These are phyloP conservation scores for Biscutella laevigata DNA, from an alignment of 441 rosid species.

Conservation along the genomic window DNA sequence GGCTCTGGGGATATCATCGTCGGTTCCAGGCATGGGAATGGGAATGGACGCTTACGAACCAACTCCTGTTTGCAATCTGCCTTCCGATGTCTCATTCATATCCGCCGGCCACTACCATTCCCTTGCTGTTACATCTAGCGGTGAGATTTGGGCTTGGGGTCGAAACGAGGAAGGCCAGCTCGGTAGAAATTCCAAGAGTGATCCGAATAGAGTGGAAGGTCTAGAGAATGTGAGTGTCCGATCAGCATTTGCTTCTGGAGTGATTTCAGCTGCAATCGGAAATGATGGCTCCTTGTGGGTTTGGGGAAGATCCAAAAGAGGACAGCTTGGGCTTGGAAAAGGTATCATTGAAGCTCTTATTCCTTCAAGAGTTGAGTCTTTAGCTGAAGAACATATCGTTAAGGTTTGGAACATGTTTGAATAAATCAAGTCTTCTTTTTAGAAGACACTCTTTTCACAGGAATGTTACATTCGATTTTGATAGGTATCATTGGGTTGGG, in stretches of 20 bases:
- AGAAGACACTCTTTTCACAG: not conserved
- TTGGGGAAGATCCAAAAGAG: constrained; percentile 94
- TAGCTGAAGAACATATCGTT: constrained; percentile 51
- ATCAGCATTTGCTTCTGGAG: constrained; percentile 81
- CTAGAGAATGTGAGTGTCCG: constrained; percentile 43
- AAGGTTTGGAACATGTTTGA: constrained; percentile 46
- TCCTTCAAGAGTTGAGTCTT: constrained; percentile 59
- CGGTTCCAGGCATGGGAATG: constrained; percentile 29
- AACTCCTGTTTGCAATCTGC: constrained; percentile 41
- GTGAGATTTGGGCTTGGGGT: constrained; percentile 87
- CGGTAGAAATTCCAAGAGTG: constrained; percentile 51
- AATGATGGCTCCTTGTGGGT: constrained; percentile 85
- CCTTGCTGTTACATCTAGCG: constrained; percentile 67
- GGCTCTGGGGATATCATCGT: constrained; percentile 58
- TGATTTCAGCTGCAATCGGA: constrained; percentile 66
- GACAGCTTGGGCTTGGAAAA: constrained; percentile 90
- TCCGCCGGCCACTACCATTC: constrained; percentile 86
- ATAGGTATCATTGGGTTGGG: constrained; percentile 95
- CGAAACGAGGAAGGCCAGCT: constrained; percentile 76
- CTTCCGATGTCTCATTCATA: constrained; percentile 42
- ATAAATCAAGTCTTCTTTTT: not conserved
- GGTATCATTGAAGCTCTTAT: constrained; percentile 42
- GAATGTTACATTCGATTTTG: not conserved
- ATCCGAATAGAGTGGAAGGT: constrained; percentile 63
- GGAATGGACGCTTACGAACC: constrained; percentile 75